Base-by-base conservation (phyloP, 306 rosid genomes). In the Amphicarpaea edgeworthii region DNA sequence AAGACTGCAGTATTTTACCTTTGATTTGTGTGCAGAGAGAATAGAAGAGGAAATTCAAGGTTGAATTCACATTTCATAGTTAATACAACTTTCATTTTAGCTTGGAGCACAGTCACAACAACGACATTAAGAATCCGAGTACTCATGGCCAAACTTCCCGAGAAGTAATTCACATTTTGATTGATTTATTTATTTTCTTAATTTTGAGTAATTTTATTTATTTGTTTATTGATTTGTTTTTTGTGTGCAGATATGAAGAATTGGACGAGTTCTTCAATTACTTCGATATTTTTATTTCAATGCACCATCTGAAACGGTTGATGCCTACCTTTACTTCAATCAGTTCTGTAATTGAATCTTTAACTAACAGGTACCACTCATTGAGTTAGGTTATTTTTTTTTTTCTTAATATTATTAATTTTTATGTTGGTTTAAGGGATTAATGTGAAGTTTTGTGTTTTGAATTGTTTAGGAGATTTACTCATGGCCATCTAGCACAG, bases 401-500 rank as follows among this genome's bases (percentile, higher is more conserved):
- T 8, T 19, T 32, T 26, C 3, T 26, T 26, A 1, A 26, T 26
- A 3, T 2, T 2, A n/a, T 30, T 62, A 1, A 5, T 51, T 1
- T 26, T 26, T 26, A 26, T n/a, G 7, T 80, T 74, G 24, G 43
- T 45, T 51, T 32, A 20, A 21, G 24, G 9, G 9, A n/a, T 3
- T 8, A 49, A 45, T 12, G 16, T 66, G 16, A 24, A 53, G n/a
- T 38, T 68, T 3, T 68, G 30, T 23, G 21, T 63, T 81, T 69
- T 54, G 11, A 5, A 3, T 63, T 79, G 42, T 73, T 21, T 71
- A 91, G 98, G 98, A 94, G 94, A 79, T 94, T 94, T 82, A 88
- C 94, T 0, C 79, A 78, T 38, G 19, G 69, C 38, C 91, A 91
- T 85, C 67, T 94, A 76, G 98, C 97, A 32, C 94, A 94, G 67